Evolutionary conservation across 2,329 filamentous ascomycete genomes (phyloP), one percentile per base, ranked within the genome.

Genomic region (Xylaria arbuscula): DNA sequence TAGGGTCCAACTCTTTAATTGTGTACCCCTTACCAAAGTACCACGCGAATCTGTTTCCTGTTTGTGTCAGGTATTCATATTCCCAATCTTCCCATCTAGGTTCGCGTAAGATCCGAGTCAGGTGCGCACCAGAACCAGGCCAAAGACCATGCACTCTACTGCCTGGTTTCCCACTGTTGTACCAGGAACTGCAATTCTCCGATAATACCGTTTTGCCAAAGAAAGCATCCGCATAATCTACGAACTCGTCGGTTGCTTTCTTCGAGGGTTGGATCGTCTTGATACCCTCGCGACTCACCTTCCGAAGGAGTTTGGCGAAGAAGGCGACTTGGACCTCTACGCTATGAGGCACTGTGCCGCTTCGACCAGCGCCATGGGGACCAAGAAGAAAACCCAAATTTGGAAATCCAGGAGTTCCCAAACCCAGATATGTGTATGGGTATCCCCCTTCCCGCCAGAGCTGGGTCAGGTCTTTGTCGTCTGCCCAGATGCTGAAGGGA

Each of bases 11-110:
- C 77, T 93, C 91, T 69, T 85, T 86, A 62, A 73, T 81, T 2
- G 89, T 92, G 80, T 86, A 88, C 0, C 91, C 91, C 74, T 90
- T 91, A 0, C 91, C 91, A 72, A 92, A 87, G 74, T 89, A 86
- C 81, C 83, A 93, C 1, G 83, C 80, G 70, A 91, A 88, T 8
- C 88, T 76, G 53, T 86, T 86, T 0, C 81, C 82, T 76, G 80
- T 79, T 1, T 78, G 77, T 0, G 77, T 76, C 0, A 85, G 74
- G 57, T 86, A 83, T 73, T 83, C 79, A 70, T 85, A 87, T 66
- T 85, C 81, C 76, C 81, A 88, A 63, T 88, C 86, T 73, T 88
- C 86, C 84, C 86, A 88, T 10, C 86, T 76, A 1, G 85, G 85
- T n/a, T 86, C 80, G 24, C 82, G 78, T 28, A 88, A 82, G 8